Conservation (phyloP, 805 yeast genomes). For the Zygoascus biomembranicola region DNA sequence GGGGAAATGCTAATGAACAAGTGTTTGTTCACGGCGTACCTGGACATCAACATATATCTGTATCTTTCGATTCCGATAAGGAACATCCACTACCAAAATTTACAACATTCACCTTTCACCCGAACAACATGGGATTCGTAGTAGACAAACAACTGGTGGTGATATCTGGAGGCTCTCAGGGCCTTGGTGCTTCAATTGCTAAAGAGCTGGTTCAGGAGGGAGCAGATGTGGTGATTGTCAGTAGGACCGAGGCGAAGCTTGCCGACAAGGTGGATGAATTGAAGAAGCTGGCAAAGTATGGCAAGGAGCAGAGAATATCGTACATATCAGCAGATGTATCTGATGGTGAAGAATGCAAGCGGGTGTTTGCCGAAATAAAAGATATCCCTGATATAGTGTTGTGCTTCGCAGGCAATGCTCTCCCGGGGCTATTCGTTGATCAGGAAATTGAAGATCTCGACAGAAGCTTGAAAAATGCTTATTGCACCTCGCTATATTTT, state of each 20-base stretch:
- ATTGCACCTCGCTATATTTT: constrained; percentile 61
- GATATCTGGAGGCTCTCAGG: constrained; percentile 93
- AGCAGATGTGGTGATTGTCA: constrained; percentile 64
- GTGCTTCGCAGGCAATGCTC: constrained; percentile 83
- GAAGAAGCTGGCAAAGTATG: constrained; percentile 21
- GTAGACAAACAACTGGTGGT: constrained; percentile 40
- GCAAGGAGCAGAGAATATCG: constrained; percentile 28
- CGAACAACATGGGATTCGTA: constrained; percentile 3
- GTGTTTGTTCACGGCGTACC: neutral
- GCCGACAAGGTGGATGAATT: constrained; percentile 41
- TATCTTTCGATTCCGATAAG: too few species aligned
- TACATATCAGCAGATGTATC: constrained; percentile 62
- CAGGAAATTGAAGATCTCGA: constrained; percentile 49
- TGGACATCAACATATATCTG: neutral
- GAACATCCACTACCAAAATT: neutral
- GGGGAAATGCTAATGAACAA: neutral
- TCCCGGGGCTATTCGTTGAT: constrained; percentile 71
- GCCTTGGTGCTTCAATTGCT: constrained; percentile 79
- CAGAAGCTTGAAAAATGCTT: constrained; percentile 59
- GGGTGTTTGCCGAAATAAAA: constrained; percentile 34
- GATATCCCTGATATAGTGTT: constrained; percentile 60
- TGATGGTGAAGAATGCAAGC: constrained; percentile 40
- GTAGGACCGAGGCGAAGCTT: constrained; percentile 63
- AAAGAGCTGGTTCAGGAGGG: constrained; percentile 42
- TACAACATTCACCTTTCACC: too few species aligned